Evolutionary conservation across 495 filamentous ascomycete species (phyloP), one percentile per base, ranked within the genome.

Genomic region (Haplographium delicatum): DNA sequence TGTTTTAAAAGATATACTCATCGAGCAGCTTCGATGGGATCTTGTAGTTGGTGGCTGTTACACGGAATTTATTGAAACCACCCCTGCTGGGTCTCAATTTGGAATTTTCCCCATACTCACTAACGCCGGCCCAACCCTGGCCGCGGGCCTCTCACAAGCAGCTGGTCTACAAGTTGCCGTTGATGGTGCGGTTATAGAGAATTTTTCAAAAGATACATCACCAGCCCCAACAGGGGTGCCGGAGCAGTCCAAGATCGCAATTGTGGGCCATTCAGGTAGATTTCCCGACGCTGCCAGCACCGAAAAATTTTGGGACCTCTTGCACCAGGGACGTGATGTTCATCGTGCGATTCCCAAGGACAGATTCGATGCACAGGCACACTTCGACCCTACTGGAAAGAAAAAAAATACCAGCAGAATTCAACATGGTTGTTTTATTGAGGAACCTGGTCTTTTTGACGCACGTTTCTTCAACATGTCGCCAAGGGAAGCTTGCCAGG

Each of bases 401-500:
- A 74, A 63, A n/a, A 81, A 82, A 54, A 95, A 95, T 65, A 91
- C 85, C 33, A 83, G 79, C 44, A 81, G 88, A 59, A 88, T 87
- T 0, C 86, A 84, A 4, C 93, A 84, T 52, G 91, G 91, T 4
- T 91, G 88, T 68, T 96, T 85, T 74, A 86, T 95, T 56, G 81
- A 93, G 38, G 79, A 95, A 43, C 86, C 89, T 0, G 86, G 86
- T 8, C 68, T 85, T 23, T 96, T 96, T 61, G 91, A 96, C 46
- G 80, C 86, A 20, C 74, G 83, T 0, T 95, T 96, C 69, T 96
- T 96, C 81, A 93, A 90, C 66, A 93, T 96, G 80, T 95, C 90
- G 10, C 89, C 90, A 1, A 83, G 88, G 53, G 91, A 96, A 69
- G 89, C 91, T 5, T 73, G 78, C 34, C 86, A 94, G 55, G 88